phyloP scores from a whole-genome alignment of 108 stramenopile genomes.

The Conticribra weissflogii region DNA sequence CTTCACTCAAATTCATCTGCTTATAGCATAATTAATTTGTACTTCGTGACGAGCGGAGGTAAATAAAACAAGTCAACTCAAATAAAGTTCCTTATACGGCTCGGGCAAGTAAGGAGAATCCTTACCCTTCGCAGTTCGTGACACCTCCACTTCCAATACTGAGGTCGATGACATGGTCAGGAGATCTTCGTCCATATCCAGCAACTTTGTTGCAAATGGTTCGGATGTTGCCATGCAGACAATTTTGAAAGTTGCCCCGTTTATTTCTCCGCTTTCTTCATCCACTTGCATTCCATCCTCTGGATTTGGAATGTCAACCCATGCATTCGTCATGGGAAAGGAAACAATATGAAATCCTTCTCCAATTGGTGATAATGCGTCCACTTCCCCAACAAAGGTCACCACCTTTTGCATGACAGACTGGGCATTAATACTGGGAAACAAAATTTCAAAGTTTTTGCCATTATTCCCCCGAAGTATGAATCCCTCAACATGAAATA shows the following conservation, averaged over 20 bases:
- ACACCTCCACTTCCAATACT: constrained; percentile 45
- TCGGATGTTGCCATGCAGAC: constrained; percentile 46
- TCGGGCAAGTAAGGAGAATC: constrained; percentile 46
- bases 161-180: constrained; percentile 41
- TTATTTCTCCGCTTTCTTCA: neutral
- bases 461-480: constrained; percentile 14
- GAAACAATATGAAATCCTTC: constrained; percentile 56
- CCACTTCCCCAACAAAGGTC: constrained; percentile 38
- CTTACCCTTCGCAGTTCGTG: constrained; percentile 24
- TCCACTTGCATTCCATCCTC: neutral
- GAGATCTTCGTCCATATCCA: constrained; percentile 44
- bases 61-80: no score
- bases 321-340: constrained; percentile 34
- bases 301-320: constrained; percentile 28
- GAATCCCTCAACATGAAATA: constrained; percentile 55
- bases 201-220: constrained; percentile 45
- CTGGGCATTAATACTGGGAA: constrained; percentile 15
- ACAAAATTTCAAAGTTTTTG: constrained; percentile 10
- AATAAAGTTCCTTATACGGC: constrained; percentile 46
- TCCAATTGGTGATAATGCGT: constrained; percentile 31
- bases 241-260: constrained; percentile 20
- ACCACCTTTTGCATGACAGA: constrained; percentile 37
- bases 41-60: no score
- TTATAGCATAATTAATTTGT: no score
- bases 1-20: no score